Evolutionary conservation across 441 rosid genomes (phyloP).

Genomic region (Adansonia rubrostipa): DNA sequence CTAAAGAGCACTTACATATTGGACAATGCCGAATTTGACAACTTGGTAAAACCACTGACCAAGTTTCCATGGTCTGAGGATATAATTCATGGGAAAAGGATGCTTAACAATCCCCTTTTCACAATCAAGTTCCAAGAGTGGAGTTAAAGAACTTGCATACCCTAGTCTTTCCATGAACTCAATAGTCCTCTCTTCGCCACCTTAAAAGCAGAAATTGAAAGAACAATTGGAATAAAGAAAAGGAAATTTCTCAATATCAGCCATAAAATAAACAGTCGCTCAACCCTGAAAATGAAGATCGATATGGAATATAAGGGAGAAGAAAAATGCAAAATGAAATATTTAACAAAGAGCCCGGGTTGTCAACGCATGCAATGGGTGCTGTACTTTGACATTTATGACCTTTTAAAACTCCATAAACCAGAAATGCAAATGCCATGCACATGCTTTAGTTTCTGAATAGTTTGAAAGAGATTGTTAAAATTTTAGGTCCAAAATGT

Average conservation of each 20-base stretch:
- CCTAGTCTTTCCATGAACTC: conserved; percentile 95
- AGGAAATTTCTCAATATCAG: conserved; percentile 22
- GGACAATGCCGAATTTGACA: conserved; percentile 96
- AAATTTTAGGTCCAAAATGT: not conserved
- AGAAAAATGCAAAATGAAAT: conserved; percentile 7
- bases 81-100: conserved; percentile 87
- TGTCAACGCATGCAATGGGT: not conserved
- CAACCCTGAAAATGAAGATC: conserved; percentile 2
- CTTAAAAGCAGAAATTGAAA: conserved; percentile 43
- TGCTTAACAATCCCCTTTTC: conserved; percentile 77
- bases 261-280: not conserved
- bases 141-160: conserved; percentile 61
- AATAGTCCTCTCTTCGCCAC: conserved; percentile 94
- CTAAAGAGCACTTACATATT: conserved; percentile 77
- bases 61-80: conserved; percentile 93
- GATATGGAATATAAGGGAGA: not conserved
- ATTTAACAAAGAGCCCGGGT: conserved; percentile 3
- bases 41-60: conserved; percentile 96
- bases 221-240: conserved; percentile 5
- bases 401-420: not conserved
- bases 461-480: not conserved
- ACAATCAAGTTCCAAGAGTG: conserved; percentile 65
- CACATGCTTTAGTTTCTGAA: not conserved
- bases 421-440: conserved; percentile 1
- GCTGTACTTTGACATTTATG: not conserved